Evolutionary conservation across 768 basidiomycete genomes (phyloP).

Genomic region (Punctularia strigosozonata): DNA sequence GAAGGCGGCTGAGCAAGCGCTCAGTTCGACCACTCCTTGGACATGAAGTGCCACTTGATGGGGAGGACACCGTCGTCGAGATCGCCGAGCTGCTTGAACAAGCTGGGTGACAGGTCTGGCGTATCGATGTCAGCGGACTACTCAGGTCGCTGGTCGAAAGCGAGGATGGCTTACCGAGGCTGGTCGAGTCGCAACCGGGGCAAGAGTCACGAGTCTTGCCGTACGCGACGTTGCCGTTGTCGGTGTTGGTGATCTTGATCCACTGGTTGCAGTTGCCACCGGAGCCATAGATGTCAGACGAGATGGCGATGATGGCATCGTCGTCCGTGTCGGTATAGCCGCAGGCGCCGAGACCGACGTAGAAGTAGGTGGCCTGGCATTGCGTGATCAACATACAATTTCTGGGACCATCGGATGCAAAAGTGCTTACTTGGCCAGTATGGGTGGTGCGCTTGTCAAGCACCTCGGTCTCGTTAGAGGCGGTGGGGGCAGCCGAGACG

Average conservation of each 20-base stretch:
- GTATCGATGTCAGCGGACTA: background rate
- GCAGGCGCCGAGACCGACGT: slow-evolving; percentile 53
- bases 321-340: slow-evolving; percentile 35
- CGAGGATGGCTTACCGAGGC: slow-evolving; percentile 37
- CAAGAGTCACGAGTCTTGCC: slow-evolving; percentile 50
- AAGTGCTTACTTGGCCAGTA: slow-evolving; percentile 39
- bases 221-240: slow-evolving; percentile 35
- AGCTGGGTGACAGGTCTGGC: slow-evolving; percentile 53
- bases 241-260: slow-evolving; percentile 48
- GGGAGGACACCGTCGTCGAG: slow-evolving; percentile 37
- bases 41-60: slow-evolving; percentile 55
- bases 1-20: too few species aligned
- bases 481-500: slow-evolving; percentile 34
- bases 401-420: slow-evolving; percentile 2
- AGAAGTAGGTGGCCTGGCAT: slow-evolving; percentile 56
- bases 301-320: slow-evolving; percentile 53
- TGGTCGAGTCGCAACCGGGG: slow-evolving; percentile 33
- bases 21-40: slow-evolving; percentile 30
- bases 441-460: slow-evolving; percentile 43
- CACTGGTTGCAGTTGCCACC: slow-evolving; percentile 56
- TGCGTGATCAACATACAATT: slow-evolving; percentile 5
- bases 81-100: slow-evolving; percentile 41
- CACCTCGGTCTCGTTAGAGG: slow-evolving; percentile 19
- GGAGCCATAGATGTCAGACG: slow-evolving; percentile 36
- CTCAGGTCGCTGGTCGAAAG: background rate